Percentiles rank a stretch among this genome's conserved stretches.
phyloP scores from a whole-genome alignment of 495 filamentous ascomycete genomes.

The Aspergillus mulundensis region DNA sequence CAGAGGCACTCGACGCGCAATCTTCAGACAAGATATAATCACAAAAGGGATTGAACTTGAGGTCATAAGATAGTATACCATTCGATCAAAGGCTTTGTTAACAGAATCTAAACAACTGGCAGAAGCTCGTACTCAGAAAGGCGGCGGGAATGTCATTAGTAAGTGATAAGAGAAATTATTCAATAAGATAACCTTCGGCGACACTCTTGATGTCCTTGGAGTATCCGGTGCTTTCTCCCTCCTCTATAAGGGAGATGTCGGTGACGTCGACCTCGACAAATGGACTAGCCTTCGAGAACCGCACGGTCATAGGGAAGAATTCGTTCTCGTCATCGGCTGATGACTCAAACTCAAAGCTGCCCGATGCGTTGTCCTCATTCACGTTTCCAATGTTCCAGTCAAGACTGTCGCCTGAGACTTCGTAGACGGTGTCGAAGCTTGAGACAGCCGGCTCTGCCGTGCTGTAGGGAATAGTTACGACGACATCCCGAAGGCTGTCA shows the following conservation, averaged over 20 bases:
- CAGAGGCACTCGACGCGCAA: neutral
- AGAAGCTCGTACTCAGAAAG: conserved; percentile 14
- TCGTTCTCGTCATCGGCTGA: conserved; percentile 77
- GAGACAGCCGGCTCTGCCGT: conserved; percentile 81
- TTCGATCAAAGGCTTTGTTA: conserved; percentile 8
- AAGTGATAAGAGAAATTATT: conserved; percentile 51
- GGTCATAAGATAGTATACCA: conserved; percentile 1
- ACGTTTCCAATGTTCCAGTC: conserved; percentile 89
- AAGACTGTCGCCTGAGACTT: conserved; percentile 86
- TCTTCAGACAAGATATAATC: neutral
- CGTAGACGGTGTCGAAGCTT: conserved; percentile 89
- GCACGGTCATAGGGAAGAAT: conserved; percentile 95
- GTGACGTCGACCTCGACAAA: conserved; percentile 88
- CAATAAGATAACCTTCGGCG: conserved; percentile 76
- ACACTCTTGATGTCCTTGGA: conserved; percentile 85
- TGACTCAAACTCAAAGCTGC: conserved; percentile 91
- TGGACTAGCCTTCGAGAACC: conserved; percentile 79
- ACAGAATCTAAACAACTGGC: conserved; percentile 11
- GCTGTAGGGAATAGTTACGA: conserved; percentile 78
- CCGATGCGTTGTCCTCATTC: conserved; percentile 72
- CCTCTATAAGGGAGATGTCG: conserved; percentile 69
- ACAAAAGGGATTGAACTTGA: neutral
- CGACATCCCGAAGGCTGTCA: conserved; percentile 73
- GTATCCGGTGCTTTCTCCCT: conserved; percentile 73
- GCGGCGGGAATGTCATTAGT: conserved; percentile 44